Percentiles rank a stretch among this genome's conserved stretches.
Evolutionary conservation across 257 asterid genomes (phyloP).

Genomic region (Pogostemon cablin): DNA sequence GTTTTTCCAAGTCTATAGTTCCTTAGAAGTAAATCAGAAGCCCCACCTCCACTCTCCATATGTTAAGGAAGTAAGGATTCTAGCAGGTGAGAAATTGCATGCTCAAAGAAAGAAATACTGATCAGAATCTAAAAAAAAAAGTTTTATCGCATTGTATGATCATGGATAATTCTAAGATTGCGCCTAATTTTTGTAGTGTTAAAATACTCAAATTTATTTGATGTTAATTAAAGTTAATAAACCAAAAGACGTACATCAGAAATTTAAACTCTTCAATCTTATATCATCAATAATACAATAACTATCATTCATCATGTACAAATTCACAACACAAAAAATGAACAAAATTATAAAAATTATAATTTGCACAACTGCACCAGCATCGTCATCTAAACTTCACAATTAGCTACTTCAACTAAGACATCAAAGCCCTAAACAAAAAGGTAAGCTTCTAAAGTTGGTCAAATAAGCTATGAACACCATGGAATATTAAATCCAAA

Average conservation of each 20-base stretch:
- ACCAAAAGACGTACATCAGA: background rate
- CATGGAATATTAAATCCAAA: constrained; percentile 3
- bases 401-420: constrained; percentile 27
- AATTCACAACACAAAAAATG: background rate
- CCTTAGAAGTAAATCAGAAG: constrained; percentile 49
- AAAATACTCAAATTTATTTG: constrained; percentile 5
- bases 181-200: background rate
- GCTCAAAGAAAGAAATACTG: constrained; percentile 19
- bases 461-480: constrained; percentile 19
- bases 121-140: background rate
- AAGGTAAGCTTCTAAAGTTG: constrained; percentile 14
- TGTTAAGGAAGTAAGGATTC: constrained; percentile 27
- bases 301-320: constrained; percentile 18
- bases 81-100: constrained; percentile 10
- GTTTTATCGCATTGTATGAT: background rate
- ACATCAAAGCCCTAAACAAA: constrained; percentile 12
- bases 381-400: background rate
- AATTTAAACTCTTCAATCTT: constrained; percentile 1
- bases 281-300: constrained; percentile 14
- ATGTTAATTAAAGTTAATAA: background rate
- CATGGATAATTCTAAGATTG: constrained; percentile 10
- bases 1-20: constrained; percentile 92
- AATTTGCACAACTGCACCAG: background rate
- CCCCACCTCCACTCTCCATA: constrained; percentile 65
- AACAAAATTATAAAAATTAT: background rate